phyloP scores from a whole-genome alignment of 2,329 filamentous ascomycete genomes.

The Raffaelea arxii region DNA sequence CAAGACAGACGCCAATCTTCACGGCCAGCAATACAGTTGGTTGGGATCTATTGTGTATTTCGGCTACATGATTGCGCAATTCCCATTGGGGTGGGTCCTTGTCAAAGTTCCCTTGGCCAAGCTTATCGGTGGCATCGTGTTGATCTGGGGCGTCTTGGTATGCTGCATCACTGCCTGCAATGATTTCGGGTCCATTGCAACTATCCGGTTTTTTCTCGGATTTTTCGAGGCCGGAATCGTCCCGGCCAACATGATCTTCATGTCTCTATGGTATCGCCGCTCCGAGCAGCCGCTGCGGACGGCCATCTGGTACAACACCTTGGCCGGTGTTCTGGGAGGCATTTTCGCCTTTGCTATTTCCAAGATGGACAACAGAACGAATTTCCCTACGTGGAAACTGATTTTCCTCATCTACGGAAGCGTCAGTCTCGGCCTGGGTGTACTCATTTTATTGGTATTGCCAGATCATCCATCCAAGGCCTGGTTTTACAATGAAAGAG shows the following conservation, averaged over 20 bases:
- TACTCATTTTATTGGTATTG: background rate
- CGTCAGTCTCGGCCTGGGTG: background rate
- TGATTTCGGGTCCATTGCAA: conserved; percentile 21
- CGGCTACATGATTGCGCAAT: conserved; percentile 3
- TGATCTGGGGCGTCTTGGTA: conserved; percentile 21
- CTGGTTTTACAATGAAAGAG: conserved; percentile 1
- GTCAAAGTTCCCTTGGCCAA: background rate
- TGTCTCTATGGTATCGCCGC: conserved; percentile 22
- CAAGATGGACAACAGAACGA: background rate
- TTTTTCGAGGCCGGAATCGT: conserved; percentile 24
- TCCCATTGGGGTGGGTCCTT: background rate
- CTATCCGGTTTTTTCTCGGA: conserved; percentile 26
- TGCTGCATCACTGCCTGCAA: conserved; percentile 23
- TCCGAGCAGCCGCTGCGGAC: conserved; percentile 2
- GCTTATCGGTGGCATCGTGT: conserved; percentile 17
- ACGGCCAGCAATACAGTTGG: conserved; percentile 4
- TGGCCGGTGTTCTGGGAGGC: background rate
- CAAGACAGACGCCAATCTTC: background rate
- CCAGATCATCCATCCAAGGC: background rate
- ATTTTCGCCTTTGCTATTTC: conserved; percentile 1
- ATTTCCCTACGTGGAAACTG: background rate
- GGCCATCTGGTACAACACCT: conserved; percentile 2
- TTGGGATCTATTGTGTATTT: conserved; percentile 2
- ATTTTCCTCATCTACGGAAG: conserved; percentile 1
- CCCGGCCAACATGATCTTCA: conserved; percentile 27